phyloP scores from a whole-genome alignment of 2,329 filamentous ascomycete genomes.

The Aspergillus sergii region DNA sequence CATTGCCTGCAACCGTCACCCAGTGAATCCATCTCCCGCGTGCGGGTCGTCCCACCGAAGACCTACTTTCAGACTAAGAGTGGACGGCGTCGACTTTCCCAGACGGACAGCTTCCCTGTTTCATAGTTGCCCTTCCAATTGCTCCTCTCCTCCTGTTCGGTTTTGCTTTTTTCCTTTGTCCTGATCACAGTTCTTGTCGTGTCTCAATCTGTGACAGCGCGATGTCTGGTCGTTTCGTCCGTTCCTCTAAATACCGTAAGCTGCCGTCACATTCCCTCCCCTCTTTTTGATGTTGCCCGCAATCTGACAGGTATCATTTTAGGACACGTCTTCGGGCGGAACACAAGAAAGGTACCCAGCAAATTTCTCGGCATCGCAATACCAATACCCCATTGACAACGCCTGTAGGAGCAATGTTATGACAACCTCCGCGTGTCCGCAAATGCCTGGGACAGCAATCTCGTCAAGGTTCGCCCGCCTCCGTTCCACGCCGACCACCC shows the following conservation, averaged over 20 bases:
- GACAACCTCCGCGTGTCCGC: conserved; percentile 96
- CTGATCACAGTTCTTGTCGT: neutral
- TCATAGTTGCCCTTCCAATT: conserved; percentile 3
- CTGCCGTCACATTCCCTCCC: conserved; percentile 19
- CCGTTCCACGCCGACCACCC: conserved; percentile 8
- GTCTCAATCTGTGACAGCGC: conserved; percentile 17
- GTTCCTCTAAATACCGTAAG: conserved; percentile 74
- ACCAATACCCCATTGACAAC: conserved; percentile 8
- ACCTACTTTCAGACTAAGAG: conserved; percentile 7
- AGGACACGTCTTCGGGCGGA: conserved; percentile 98
- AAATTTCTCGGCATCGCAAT: neutral
- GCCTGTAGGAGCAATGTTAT: conserved; percentile 81
- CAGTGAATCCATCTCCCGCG: conserved; percentile 5
- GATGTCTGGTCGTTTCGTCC: conserved; percentile 74
- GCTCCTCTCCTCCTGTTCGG: conserved; percentile 10
- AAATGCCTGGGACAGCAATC: conserved; percentile 99
- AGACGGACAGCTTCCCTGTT: conserved; percentile 12
- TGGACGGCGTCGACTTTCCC: conserved; percentile 5
- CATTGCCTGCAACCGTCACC: neutral
- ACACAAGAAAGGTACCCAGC: conserved; percentile 73
- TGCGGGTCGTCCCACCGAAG: conserved; percentile 15
- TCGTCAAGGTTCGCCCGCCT: conserved; percentile 76
- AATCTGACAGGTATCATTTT: conserved; percentile 32
- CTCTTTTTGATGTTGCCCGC: conserved; percentile 23
- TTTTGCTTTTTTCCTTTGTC: conserved; percentile 15